Base-by-base conservation (phyloP, 768 basidiomycete genomes). In the Trametes villosa region DNA sequence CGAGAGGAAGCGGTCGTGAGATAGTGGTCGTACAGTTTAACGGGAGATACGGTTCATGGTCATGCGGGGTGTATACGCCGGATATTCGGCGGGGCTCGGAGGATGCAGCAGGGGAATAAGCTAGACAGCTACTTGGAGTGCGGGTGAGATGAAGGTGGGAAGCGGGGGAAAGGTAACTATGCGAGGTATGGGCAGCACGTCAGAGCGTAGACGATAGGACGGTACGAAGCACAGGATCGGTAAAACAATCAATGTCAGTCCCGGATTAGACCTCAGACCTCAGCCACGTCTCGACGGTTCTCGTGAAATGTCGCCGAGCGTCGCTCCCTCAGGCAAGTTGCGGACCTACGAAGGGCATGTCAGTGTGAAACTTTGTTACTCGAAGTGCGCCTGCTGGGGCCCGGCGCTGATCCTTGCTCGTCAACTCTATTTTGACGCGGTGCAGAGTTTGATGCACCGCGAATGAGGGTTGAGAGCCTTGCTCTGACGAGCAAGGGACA, bases 291-390 rank as follows among this genome's bases (percentile, higher is more conserved):
- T 57, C 4, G 69, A 64, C 17, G 62, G 53, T 36, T 64, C 67
- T 29, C 69, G 38, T 12, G 69, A 70, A 18, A 70, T 57, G 41
- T 67, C 68, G 18, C 67, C 52, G 11, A 65, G 45, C 20, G 49
- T 51, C 17, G 56, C 65, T n/a, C 65, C 65, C 34, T 70, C 68
- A 1, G 68, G 66, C 13, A 67, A 51, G 42, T 70, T 70, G 22
- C 69, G 65, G 22, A 69, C 64, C 68, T 69, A 47, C 50, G 26
- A 29, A 22, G 9, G 5, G 13, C 9, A 20, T 48, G 8, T 1
- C 4, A 49, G n/a, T 15, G 33, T 58, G 2, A 38, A 27, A 5
- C 8, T 12, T 9, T 15, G 2, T n/a, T 17, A 11, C 36, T n/a
- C n/a, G n/a, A n/a, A n/a, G n/a, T n/a, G n/a, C n/a, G n/a, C n/a